These are phyloP conservation scores for Apiospora malaysiana DNA, from an alignment of 2,329 filamentous ascomycete species.

Conservation along the genomic window DNA sequence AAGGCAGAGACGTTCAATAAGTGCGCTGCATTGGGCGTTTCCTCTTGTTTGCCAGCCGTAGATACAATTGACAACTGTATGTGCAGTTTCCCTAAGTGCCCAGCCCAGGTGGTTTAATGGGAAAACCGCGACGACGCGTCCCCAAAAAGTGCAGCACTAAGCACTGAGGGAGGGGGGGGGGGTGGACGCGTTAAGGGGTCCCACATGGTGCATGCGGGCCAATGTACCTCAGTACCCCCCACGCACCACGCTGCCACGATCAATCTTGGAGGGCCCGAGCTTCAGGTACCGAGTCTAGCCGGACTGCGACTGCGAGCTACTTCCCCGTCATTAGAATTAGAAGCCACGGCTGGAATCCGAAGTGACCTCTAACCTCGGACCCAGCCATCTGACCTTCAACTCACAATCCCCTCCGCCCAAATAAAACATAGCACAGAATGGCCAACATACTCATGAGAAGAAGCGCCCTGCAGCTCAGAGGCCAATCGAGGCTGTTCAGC, in stretches of 20 bases:
- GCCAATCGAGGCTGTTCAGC: conserved; percentile 19
- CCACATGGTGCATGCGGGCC: not conserved
- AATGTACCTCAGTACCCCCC: not conserved
- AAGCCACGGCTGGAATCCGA: not conserved
- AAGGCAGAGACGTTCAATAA: not conserved
- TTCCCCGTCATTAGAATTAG: conserved; percentile 1
- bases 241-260: not conserved
- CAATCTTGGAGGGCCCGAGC: not conserved
- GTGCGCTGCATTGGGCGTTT: not conserved
- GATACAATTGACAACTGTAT: not conserved
- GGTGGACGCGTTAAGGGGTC: conserved; percentile 7
- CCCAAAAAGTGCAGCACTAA: too few relatives aligned
- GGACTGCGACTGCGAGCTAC: conserved; percentile 3
- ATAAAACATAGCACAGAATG: conserved; percentile 40
- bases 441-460: conserved; percentile 46
- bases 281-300: conserved; percentile 24
- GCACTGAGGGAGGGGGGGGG: too few relatives aligned
- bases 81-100: not conserved
- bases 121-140: conserved; percentile 16
- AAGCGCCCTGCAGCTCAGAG: conserved; percentile 41
- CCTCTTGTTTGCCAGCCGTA: not conserved
- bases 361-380: not conserved
- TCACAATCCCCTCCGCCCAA: too few relatives aligned
- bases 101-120: conserved; percentile 17
- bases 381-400: conserved; percentile 12